phyloP scores from a whole-genome alignment of 345 rosid genomes.

The Geranium brycei region DNA sequence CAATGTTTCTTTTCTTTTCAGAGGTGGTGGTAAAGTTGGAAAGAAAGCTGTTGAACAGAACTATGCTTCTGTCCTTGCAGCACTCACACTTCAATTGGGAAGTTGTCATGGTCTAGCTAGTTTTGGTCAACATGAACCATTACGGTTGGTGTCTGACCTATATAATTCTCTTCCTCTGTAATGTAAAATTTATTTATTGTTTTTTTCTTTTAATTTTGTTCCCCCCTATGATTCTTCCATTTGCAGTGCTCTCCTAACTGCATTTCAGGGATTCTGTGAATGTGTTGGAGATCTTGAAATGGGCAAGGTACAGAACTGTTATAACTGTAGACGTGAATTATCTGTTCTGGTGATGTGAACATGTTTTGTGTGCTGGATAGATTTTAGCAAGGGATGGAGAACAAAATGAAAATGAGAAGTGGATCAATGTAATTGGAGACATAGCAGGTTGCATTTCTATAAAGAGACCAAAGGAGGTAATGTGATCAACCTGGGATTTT shows the following conservation, averaged over 20 bases:
- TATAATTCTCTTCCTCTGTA: neutral
- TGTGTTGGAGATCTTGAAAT: constrained; percentile 97
- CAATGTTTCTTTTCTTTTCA: constrained; percentile 24
- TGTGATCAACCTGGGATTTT: constrained; percentile 1
- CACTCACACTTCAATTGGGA: constrained; percentile 80
- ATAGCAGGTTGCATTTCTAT: constrained; percentile 80
- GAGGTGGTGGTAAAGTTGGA: constrained; percentile 96
- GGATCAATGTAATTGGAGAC: constrained; percentile 82
- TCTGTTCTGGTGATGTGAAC: neutral
- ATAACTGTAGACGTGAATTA: neutral
- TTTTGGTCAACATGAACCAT: constrained; percentile 72
- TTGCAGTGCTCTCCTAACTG: constrained; percentile 72
- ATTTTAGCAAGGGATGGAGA: constrained; percentile 84
- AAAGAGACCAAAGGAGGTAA: constrained; percentile 96
- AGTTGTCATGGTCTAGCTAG: constrained; percentile 81
- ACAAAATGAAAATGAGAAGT: constrained; percentile 75
- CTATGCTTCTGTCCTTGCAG: constrained; percentile 75
- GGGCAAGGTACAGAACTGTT: constrained; percentile 64
- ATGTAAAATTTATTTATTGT: neutral
- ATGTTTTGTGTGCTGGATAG: constrained; percentile 21
- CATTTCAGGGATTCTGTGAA: constrained; percentile 95
- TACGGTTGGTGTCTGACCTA: constrained; percentile 36
- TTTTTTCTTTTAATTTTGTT: neutral
- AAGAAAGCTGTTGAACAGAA: constrained; percentile 84
- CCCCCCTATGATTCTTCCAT: constrained; percentile 5